Conservation (phyloP, 1,284 basidiomycete genomes). For the Uromyces viciae-fabae region DNA sequence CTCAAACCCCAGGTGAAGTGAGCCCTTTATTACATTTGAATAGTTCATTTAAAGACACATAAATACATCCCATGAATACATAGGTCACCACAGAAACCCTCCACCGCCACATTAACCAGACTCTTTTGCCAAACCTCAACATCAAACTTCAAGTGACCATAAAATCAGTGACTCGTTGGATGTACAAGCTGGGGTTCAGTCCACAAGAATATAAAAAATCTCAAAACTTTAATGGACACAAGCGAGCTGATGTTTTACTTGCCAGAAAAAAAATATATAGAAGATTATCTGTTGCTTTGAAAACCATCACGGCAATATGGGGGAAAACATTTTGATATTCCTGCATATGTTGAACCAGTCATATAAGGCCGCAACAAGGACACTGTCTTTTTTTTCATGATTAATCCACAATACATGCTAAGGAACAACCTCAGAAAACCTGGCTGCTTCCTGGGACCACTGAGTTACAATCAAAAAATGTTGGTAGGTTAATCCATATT, state of each 20-base stretch:
- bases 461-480: neutral
- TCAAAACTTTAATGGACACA: neutral
- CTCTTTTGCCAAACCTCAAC: neutral
- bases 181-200: neutral
- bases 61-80: neutral
- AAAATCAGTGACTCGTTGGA: neutral
- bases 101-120: neutral
- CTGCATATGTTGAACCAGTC: neutral
- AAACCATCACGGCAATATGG: neutral
- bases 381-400: neutral
- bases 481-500: neutral
- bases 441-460: neutral
- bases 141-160: neutral
- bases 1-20: neutral
- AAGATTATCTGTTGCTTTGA: neutral
- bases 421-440: neutral
- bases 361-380: neutral
- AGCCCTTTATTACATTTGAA: neutral
- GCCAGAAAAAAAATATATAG: neutral
- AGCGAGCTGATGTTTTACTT: neutral
- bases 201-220: neutral
- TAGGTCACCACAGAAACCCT: neutral
- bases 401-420: neutral
- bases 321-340: neutral
- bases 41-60: neutral